Percentiles rank a stretch among this genome's conserved stretches.
Evolutionary conservation across 2,329 filamentous ascomycete genomes (phyloP).

Genomic region (Dendryphion nanum): DNA sequence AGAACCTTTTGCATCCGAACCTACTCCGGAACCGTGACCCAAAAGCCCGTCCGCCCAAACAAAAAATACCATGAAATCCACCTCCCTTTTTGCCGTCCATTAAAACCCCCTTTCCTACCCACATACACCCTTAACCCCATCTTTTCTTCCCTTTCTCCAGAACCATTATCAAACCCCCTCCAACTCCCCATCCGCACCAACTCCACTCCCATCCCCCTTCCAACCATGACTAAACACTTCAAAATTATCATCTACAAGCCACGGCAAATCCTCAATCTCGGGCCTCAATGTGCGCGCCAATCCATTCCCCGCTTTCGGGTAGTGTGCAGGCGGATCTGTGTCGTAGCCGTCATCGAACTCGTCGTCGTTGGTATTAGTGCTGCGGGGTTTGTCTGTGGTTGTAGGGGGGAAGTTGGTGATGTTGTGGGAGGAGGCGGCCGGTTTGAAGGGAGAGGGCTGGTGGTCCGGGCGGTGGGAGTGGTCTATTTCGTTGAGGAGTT

Average conservation of each 20-base stretch:
- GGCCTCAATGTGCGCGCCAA: conserved; percentile 53
- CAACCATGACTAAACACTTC: conserved; percentile 56
- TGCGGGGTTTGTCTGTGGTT: conserved; percentile 2
- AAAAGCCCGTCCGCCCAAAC: no score
- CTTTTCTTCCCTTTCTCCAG: background rate
- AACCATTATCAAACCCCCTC: background rate
- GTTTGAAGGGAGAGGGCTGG: conserved; percentile 7
- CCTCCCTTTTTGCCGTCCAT: no score
- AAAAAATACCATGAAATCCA: no score
- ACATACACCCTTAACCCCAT: background rate
- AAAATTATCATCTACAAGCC: conserved; percentile 61
- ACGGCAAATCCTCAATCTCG: conserved; percentile 59
- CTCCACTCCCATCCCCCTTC: conserved; percentile 33
- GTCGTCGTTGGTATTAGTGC: conserved; percentile 10
- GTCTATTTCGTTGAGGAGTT: conserved; percentile 30
- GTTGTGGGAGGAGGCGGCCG: conserved; percentile 11
- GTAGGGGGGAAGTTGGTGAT: conserved; percentile 16
- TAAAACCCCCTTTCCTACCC: no score
- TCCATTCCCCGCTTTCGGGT: conserved; percentile 63
- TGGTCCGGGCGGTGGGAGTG: conserved; percentile 1
- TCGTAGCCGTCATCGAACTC: conserved; percentile 54
- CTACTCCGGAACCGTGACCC: no score
- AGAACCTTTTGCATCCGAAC: no score
- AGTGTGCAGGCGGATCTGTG: conserved; percentile 54
- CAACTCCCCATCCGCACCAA: conserved; percentile 27